phyloP scores from a whole-genome alignment of 2,329 filamentous ascomycete genomes.

The Zasmidium citrigriseum region DNA sequence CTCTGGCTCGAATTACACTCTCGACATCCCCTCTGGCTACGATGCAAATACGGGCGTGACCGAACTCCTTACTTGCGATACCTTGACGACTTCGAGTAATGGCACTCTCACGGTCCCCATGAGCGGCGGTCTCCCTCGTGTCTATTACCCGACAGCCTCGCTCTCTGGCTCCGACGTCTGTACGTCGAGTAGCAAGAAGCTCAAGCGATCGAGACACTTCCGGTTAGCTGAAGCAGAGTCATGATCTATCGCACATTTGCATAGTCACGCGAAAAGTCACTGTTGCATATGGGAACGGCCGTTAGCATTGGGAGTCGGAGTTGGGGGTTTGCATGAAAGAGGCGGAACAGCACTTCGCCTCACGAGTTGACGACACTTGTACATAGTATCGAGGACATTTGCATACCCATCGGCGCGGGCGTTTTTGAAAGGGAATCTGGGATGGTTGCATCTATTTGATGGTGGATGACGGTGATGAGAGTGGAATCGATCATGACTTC shows the following conservation, averaged over 20 bases:
- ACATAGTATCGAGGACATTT: background rate
- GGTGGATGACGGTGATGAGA: background rate
- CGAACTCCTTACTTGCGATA: conserved; percentile 41
- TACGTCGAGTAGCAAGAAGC: conserved; percentile 3
- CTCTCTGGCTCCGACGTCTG: conserved; percentile 5
- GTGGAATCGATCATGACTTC: background rate
- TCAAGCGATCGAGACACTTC: background rate
- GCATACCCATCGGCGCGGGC: background rate
- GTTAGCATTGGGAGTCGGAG: background rate
- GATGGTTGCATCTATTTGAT: background rate
- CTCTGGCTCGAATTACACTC: conserved; percentile 26
- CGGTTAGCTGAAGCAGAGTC: background rate
- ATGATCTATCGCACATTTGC: background rate
- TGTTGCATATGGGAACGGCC: background rate
- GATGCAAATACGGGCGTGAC: conserved; percentile 33
- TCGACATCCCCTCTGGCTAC: conserved; percentile 33
- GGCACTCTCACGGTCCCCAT: conserved; percentile 39
- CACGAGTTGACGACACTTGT: background rate
- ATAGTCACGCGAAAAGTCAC: background rate
- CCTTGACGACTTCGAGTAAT: conserved; percentile 26
- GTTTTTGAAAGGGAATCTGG: background rate
- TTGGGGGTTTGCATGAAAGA: background rate
- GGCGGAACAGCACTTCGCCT: background rate
- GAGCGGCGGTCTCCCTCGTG: conserved; percentile 36
- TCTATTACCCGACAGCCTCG: conserved; percentile 37